Percentiles rank a stretch among this genome's conserved stretches.
Conservation (phyloP, 2,329 filamentous ascomycete species). For the Macroventuria anomochaeta region DNA sequence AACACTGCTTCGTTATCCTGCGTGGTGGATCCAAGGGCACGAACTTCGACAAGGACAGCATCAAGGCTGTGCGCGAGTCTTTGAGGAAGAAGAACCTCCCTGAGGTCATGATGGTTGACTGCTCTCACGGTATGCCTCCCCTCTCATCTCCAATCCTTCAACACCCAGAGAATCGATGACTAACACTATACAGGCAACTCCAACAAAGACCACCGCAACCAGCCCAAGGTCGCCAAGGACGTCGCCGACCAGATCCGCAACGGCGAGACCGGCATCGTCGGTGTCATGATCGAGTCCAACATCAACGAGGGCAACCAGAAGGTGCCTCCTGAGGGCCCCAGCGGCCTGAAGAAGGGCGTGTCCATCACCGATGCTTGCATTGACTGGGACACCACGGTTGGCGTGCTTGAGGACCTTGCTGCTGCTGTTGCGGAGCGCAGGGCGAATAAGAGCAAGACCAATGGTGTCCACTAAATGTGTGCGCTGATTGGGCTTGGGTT, state of each 20-base stretch:
- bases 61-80: slow-evolving; percentile 78
- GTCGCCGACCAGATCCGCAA: slow-evolving; percentile 85
- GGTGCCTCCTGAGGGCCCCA: slow-evolving; percentile 80
- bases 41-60: slow-evolving; percentile 88
- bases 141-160: too few relatives aligned
- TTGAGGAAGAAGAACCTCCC: slow-evolving; percentile 83
- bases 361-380: slow-evolving; percentile 98
- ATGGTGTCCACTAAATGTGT: slow-evolving; percentile 33
- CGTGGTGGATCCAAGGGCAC: slow-evolving; percentile 89
- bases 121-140: slow-evolving; percentile 83
- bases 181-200: slow-evolving; percentile 75
- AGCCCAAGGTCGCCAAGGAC: slow-evolving; percentile 86
- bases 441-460: slow-evolving; percentile 48
- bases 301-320: slow-evolving; percentile 84
- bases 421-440: slow-evolving; percentile 81
- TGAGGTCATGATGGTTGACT: slow-evolving; percentile 96
- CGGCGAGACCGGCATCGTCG: slow-evolving; percentile 87
- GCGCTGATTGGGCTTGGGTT: too few relatives aligned
- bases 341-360: slow-evolving; percentile 82
- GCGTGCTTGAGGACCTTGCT: slow-evolving; percentile 83
- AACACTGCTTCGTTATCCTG: slow-evolving; percentile 96
- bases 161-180: too few relatives aligned
- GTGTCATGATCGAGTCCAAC: slow-evolving; percentile 99
- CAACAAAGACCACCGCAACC: slow-evolving; percentile 95
- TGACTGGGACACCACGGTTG: slow-evolving; percentile 84